Conservation (phyloP, 148 eudicot genomes). For the Diospyros kaki region DNA sequence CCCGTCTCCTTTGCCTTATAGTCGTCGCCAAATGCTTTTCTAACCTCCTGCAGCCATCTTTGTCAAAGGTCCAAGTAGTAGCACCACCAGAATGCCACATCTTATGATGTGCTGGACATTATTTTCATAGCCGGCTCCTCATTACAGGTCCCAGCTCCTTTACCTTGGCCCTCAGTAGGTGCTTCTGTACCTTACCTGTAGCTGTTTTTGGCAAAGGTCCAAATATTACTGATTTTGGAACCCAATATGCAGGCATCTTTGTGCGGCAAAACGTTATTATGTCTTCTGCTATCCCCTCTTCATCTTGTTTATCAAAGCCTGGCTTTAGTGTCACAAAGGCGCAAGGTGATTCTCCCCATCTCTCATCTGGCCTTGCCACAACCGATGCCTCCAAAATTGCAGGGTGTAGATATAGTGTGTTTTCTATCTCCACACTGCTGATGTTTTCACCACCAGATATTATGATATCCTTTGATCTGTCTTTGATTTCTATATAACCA, state of each 20-base stretch:
- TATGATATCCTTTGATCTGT: constrained; percentile 87
- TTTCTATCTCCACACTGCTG: constrained; percentile 88
- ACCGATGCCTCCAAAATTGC: constrained; percentile 70
- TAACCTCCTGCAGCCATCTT: constrained; percentile 95
- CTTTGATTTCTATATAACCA: constrained; percentile 83
- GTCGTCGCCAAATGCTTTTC: constrained; percentile 81
- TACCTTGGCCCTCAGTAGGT: constrained; percentile 70
- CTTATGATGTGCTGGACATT: too few species aligned
- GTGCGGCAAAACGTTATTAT: constrained; percentile 69
- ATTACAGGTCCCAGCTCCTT: constrained; percentile 87
- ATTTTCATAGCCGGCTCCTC: constrained; percentile 51
- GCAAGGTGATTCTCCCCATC: constrained; percentile 92
- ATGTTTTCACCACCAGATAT: constrained; percentile 97
- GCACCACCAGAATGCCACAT: too few species aligned
- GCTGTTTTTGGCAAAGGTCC: constrained; percentile 91
- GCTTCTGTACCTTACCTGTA: constrained; percentile 93
- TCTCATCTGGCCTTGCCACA: constrained; percentile 75
- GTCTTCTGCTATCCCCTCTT: constrained; percentile 51
- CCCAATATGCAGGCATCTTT: constrained; percentile 89
- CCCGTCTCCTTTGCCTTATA: constrained; percentile 87
- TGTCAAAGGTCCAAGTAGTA: constrained; percentile 74
- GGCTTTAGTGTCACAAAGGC: constrained; percentile 83
- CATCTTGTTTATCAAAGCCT: constrained; percentile 33
- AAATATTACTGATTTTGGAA: constrained; percentile 76
- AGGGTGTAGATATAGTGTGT: constrained; percentile 58